Evolutionary conservation across 441 rosid species (phyloP), one percentile per base, ranked within the genome.

Genomic region (Manihot esculenta): DNA sequence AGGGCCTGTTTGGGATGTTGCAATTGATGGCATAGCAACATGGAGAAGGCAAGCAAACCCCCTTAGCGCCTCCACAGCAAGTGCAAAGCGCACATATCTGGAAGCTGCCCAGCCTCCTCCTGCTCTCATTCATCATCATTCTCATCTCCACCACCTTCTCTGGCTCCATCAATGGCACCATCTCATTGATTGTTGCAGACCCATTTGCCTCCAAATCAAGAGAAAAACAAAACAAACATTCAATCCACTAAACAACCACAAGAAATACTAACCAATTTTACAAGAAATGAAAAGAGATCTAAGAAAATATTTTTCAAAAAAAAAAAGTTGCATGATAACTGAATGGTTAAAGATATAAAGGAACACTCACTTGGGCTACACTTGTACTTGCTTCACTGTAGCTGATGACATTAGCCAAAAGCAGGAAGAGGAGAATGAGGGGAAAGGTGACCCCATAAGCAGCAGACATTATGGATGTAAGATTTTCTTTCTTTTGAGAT

Each of bases 1-100:
- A 95, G 58, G 99, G 99, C 77, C 91, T 85, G 71, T 92, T 89
- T 20, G 99, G 98, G 55, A 95, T 95, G 79, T 92, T 91, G 92
- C 99, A 95, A 60, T 92, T 92, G 83, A 95, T 92, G 42, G 98
- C 98, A 81, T 82, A 95, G 84, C 99, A 95, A 79, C 99, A 95
- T 50, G 98, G 97, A 47, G 97, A 88, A 17, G 94, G 89, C 78
- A 95, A 76, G 73, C 99, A 95, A 68, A 84, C 64, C 13, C 97
- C 89, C 71, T 78, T 89, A 69, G 96, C 82, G 73, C 98, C 97
- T 56, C 97, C 98, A 71, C 99, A 95, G 83, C 99, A 95, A 67
- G 98, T 95, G 77, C 99, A 95, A 23, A 88, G 82, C 55, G 94
- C 96, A 81, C 99, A 95, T 78, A 91, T 89, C 85, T 83, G 97